Evolutionary conservation across 2,329 filamentous ascomycete genomes (phyloP).

Genomic region (Magnaporthiopsis poae): DNA sequence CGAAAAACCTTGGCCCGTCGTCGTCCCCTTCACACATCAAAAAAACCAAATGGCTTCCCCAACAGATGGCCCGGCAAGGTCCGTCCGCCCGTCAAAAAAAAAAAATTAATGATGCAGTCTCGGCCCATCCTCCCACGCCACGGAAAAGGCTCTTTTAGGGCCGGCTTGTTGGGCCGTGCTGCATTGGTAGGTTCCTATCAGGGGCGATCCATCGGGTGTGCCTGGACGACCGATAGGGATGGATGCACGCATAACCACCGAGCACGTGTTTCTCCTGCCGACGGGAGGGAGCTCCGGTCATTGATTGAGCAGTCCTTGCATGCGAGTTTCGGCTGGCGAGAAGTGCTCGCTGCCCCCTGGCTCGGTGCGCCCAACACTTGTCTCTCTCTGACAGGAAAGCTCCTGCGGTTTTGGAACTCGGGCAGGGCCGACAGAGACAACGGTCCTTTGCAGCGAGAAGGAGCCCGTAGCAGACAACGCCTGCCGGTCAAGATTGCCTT

Average conservation of each 20-base stretch:
- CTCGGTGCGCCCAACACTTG: not conserved
- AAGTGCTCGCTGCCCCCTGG: not conserved
- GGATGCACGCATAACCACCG: not conserved
- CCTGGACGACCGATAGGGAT: not conserved
- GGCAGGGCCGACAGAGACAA: not conserved
- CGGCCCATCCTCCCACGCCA: not conserved
- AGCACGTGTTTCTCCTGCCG: not conserved
- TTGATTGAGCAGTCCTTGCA: not conserved
- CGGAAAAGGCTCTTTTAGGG: not conserved
- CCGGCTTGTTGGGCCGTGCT: not conserved
- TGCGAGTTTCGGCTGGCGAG: too few species aligned
- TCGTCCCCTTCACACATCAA: too few species aligned
- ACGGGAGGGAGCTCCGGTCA: not conserved
- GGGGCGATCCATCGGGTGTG: not conserved
- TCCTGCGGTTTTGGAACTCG: not conserved
- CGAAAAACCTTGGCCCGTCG: too few species aligned
- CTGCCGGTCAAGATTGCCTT: not conserved
- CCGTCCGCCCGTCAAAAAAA: too few species aligned
- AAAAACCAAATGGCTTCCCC: not conserved
- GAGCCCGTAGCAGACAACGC: not conserved
- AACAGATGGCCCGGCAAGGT: not conserved
- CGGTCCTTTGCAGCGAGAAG: not conserved
- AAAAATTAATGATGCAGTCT: not conserved
- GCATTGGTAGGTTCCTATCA: not conserved
- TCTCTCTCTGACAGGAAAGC: not conserved